Base-by-base conservation (phyloP, 1,284 basidiomycete species). In the Naganishia cerealis region DNA sequence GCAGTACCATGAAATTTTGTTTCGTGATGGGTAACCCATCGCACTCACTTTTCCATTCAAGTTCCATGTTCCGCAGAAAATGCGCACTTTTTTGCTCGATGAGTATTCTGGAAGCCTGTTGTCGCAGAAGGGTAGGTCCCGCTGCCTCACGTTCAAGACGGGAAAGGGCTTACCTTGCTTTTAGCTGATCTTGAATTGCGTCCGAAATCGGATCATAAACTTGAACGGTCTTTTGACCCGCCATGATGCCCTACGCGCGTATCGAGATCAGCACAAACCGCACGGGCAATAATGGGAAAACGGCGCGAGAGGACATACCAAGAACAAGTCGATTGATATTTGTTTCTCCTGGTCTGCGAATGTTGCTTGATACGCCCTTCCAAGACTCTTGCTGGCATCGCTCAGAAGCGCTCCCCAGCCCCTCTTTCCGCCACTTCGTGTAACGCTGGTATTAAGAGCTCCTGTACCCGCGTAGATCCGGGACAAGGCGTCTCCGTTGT, bases 281-380 rank as follows among this genome's bases (percentile, higher is more conserved):
- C 42, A 42, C 50, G 26, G 18, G 3, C 43, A 18, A 15, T 29
- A 1, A 29, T n/a, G 33, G 36, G 40, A n/a, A 7, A 8, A 36
- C 15, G 13, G 40, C 36, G 21, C 21, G 18, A 16, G 13, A 15
- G 36, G 57, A 78, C 87, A 66, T 68, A 93, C 92, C 72, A 99
- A 83, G 73, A 99, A 90, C 85, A 93, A 90, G 76, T 99, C 96
- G 71, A 99, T 98, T 0, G 94, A 92, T 21, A 86, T 82, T 75
- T 99, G 96, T 78, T 99, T 99, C 54, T 86, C 87, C 78, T 92
- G 92, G 79, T 99, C 96, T 73, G 95, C 91, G 78, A 99, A 98
- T 77, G 98, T 98, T 13, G 66, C 48, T 55, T 50, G 65, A n/a
- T 70, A 73, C 57, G 43, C 78, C 74, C 77, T 69, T 16, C 80